Percentiles rank a stretch among this genome's conserved stretches.
These are phyloP conservation scores for Sphaerobolus stellatus DNA, from an alignment of 1,284 basidiomycete genomes.

Conservation along the genomic window DNA sequence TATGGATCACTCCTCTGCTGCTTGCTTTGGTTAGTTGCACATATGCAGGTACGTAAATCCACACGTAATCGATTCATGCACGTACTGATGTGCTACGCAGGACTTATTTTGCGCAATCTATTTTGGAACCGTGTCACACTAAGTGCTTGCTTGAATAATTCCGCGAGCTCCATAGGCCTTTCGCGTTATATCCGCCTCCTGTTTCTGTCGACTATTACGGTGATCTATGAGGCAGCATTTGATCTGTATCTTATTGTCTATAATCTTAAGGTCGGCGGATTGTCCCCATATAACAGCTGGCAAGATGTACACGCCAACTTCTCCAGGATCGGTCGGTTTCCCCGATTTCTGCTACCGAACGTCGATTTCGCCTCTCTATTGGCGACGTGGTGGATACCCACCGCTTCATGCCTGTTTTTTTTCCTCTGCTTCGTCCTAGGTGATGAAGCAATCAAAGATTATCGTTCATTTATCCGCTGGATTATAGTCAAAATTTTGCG, in stretches of 20 bases:
- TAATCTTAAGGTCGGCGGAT: constrained; percentile 24
- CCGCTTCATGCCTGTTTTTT: constrained; percentile 21
- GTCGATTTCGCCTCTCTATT: background rate
- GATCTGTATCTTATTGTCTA: constrained; percentile 12
- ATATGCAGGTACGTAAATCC: constrained; percentile 33
- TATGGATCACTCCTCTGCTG: constrained; percentile 24
- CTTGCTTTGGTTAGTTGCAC: constrained; percentile 24
- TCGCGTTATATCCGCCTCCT: constrained; percentile 38
- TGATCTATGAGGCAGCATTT: constrained; percentile 20
- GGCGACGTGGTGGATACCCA: constrained; percentile 20
- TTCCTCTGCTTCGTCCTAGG: constrained; percentile 31
- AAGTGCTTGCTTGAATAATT: background rate
- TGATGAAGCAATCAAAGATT: constrained; percentile 23
- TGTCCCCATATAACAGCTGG: constrained; percentile 32
- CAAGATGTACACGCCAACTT: constrained; percentile 30
- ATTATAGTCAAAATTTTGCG: background rate
- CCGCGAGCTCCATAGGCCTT: constrained; percentile 25
- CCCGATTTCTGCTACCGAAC: background rate
- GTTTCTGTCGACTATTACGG: constrained; percentile 29
- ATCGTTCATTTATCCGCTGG: constrained; percentile 16
- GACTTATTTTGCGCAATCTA: constrained; percentile 5
- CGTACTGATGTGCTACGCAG: no score
- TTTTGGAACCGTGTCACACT: constrained; percentile 6
- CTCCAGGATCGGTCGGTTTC: constrained; percentile 33
- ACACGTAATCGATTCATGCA: no score